Percentiles rank a stretch among this genome's conserved stretches.
phyloP scores from a whole-genome alignment of 2,329 filamentous ascomycete genomes.

The Penicillium sp. region DNA sequence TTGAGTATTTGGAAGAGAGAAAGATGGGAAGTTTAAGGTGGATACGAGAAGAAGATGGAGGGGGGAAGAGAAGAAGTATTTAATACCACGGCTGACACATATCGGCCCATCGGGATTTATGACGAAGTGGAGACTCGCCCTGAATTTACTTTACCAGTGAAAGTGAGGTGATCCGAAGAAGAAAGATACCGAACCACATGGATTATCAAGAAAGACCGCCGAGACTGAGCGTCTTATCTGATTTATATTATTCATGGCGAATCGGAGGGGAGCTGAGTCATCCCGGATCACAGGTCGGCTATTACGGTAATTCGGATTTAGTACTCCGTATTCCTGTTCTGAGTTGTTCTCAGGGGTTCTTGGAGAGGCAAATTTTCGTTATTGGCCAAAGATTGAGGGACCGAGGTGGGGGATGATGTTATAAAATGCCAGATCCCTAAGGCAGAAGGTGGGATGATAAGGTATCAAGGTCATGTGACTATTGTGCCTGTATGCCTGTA shows the following conservation, averaged over 20 bases:
- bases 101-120: constrained; percentile 25
- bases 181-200: constrained; percentile 37
- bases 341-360: background rate
- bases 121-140: constrained; percentile 14
- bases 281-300: background rate
- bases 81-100: constrained; percentile 21
- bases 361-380: background rate
- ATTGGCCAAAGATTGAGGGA: background rate
- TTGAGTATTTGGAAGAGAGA: background rate
- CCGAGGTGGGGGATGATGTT: background rate
- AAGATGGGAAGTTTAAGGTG: constrained; percentile 2
- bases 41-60: constrained; percentile 5
- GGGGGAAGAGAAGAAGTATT: constrained; percentile 17
- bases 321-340: background rate
- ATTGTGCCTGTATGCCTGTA: background rate
- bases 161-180: constrained; percentile 33
- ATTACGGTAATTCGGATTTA: background rate
- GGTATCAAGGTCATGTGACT: background rate
- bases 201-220: constrained; percentile 36
- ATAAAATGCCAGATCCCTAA: background rate
- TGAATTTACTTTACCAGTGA: constrained; percentile 3
- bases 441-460: background rate
- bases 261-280: background rate
- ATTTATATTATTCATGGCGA: background rate
- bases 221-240: constrained; percentile 20